Evolutionary conservation across 2,329 filamentous ascomycete species (phyloP), one percentile per base, ranked within the genome.

Genomic region (Ciborinia camelliae): DNA sequence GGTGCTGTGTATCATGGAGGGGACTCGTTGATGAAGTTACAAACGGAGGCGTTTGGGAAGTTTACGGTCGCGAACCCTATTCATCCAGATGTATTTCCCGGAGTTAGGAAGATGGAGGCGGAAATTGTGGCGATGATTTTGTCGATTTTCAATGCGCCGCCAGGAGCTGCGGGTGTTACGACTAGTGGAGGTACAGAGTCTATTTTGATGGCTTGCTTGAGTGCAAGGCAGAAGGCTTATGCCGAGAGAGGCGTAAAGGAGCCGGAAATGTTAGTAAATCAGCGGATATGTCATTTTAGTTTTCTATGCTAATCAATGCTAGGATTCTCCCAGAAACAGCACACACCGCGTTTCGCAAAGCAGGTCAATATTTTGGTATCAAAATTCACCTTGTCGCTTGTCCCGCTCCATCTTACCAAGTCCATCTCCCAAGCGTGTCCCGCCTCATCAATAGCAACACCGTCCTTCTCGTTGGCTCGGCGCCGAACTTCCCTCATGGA

Each of bases 91-190:
- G 94, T 99, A 51, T 99, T 99, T 79, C 95, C 95, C 20, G 95
- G 94, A 35, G 93, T 99, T 61, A 84, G 95, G 73, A 99, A 99
- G 85, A 99, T 99, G 95, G 95, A 99, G 81, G 94, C 95, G 52
- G 95, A 99, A 80, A 82, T 99, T 67, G 95, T 99, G 61, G 90
- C 93, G 70, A 99, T 99, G 94, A 92, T 96, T 37, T 81, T 96
- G 67, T 85, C 86, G 52, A 80, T 99, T 76, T 99, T 97, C 81
- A 91, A 96, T 77, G 92, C 90, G 10, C 95, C 95, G 3, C 81
- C 87, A n/a, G 89, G 87, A 64, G 91, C 88, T 37, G 93, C 91
- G 6, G 95, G 95, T 68, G 92, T 95, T 12, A 92, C 91, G 20
- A 98, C 95, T 1, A 91, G 90, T 68, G 95, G 95, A 68, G 95